Evolutionary conservation across 2,329 filamentous ascomycete species (phyloP).

Genomic region (Calonectria fujianensis): DNA sequence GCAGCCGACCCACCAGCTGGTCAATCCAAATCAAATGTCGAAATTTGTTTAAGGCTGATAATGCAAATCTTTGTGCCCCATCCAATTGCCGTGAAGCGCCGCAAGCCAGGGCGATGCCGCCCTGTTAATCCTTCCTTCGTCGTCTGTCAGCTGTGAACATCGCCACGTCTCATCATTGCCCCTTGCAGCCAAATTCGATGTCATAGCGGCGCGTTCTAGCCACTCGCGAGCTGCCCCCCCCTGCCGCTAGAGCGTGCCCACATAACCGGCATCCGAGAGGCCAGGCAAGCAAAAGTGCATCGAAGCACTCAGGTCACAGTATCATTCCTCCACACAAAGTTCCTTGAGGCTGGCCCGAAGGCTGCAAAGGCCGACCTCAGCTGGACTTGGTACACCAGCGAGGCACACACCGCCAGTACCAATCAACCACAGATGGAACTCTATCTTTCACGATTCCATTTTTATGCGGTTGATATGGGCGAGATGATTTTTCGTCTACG

Average conservation of each 20-base stretch:
- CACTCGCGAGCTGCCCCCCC: background rate
- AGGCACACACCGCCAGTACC: background rate
- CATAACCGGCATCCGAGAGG: background rate
- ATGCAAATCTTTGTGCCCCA: conserved; percentile 3
- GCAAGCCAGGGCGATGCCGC: background rate
- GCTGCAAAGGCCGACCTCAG: background rate
- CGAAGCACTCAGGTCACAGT: background rate
- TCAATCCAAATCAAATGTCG: background rate
- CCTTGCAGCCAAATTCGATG: background rate
- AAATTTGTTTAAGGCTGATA: background rate
- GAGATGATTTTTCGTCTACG: background rate
- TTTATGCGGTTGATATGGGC: background rate
- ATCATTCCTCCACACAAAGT: background rate
- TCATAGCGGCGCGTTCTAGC: background rate
- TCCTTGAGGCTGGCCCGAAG: background rate
- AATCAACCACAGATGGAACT: background rate
- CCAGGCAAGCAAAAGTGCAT: background rate
- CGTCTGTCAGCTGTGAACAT: background rate
- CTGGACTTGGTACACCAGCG: background rate
- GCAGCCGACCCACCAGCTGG: background rate
- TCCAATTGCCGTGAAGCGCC: background rate
- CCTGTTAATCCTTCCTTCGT: background rate
- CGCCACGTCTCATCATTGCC: background rate
- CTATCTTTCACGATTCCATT: background rate
- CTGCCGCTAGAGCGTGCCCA: background rate